Conservation (phyloP, 2,329 filamentous ascomycete species). For the Bretziella fagacearum region DNA sequence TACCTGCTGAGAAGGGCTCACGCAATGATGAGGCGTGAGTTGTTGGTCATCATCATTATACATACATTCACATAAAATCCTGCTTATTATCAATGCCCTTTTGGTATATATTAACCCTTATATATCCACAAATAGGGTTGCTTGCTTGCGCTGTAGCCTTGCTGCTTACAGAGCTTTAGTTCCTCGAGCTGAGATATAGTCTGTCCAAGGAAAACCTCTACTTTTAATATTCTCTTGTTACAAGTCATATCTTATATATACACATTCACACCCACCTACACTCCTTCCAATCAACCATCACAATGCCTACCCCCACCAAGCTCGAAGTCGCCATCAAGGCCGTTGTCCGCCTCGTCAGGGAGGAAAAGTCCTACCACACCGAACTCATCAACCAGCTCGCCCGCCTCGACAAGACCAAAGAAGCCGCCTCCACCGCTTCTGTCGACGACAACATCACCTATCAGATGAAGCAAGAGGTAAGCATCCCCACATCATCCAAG, state of each 20-base stretch:
- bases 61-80: too few relatives aligned
- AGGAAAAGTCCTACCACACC: conserved; percentile 78
- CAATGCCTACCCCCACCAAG: conserved; percentile 60
- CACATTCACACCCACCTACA: conserved; percentile 1
- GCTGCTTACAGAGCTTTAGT: background rate
- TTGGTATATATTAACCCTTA: background rate
- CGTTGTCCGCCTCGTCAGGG: conserved; percentile 72
- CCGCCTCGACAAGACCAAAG: conserved; percentile 43
- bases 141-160: background rate
- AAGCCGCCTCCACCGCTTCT: conserved; percentile 30
- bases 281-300: too few relatives aligned
- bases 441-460: conserved; percentile 62
- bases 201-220: too few relatives aligned
- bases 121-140: background rate
- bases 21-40: too few relatives aligned
- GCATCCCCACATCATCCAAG: conserved; percentile 17
- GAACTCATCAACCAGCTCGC: conserved; percentile 62
- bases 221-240: too few relatives aligned
- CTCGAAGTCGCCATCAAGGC: conserved; percentile 66
- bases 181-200: too few relatives aligned
- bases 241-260: too few relatives aligned
- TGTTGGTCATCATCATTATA: too few relatives aligned
- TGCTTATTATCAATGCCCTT: too few relatives aligned
- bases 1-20: background rate
- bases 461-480: conserved; percentile 71